Evolutionary conservation across 495 filamentous ascomycete species (phyloP), one percentile per base, ranked within the genome.

Genomic region (Xylaria intraflava): DNA sequence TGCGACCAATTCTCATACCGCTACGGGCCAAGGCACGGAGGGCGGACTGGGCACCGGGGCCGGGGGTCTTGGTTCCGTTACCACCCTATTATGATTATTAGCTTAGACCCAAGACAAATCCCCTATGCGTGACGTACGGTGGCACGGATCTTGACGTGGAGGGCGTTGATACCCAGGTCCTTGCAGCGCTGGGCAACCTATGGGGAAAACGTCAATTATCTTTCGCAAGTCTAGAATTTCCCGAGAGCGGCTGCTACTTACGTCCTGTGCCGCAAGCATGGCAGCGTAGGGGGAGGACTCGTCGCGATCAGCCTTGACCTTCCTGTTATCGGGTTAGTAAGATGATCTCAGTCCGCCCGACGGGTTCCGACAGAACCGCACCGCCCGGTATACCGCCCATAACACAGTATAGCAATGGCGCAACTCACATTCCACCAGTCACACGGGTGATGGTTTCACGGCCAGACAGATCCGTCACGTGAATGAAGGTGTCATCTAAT

Each of bases 281-380:
- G 93, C 93, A 66, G 93, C 93, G 83, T 99, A 99, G 59, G 93
- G 93, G 45, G 91, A 96, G 57, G 91, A 96, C 83, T 99, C 93
- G 78, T 99, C 93, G 79, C 93, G 90, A 74, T 99, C 93, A 74
- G 93, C 93, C 86, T 99, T 99, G 81, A 99, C 93, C 83, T 99
- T 99, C 52, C 52, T 55, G 16, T 49, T 26, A 0, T 26, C 1
- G 33, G 14, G 29, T 55, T 16, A 55, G 52, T 7, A 41, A 1
- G 16, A n/a, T 27, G 30, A 19, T 35, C 19, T 6, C 20, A 20
- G 29, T 31, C 38, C 27, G 26, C 12, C 4, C 26, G n/a, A 7
- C 22, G 40, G 23, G 17, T 14, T 47, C 1, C 23, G 16, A 50
- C 1, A 5, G 1, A 44, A 19, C 1, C 12, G 11, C 16, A 14